A percentile compares a stretch with the other conserved stretches of the same genome.
Evolutionary conservation across 257 asterid species (phyloP).

Genomic region (Plantago major): DNA sequence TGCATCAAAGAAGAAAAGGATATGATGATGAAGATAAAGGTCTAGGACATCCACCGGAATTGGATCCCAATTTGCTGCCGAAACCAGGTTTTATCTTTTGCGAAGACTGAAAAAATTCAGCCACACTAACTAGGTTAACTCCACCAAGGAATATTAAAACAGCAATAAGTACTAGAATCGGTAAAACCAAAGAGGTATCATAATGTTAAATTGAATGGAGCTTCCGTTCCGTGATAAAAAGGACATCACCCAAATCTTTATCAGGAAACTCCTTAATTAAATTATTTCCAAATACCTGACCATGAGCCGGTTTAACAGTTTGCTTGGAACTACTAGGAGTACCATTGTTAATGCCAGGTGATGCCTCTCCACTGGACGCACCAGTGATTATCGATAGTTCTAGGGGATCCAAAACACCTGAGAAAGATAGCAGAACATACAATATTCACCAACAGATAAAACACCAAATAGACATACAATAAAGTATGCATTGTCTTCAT

Average conservation of each 20-base stretch:
- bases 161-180: background rate
- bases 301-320: slow-evolving; percentile 18
- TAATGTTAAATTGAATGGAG: slow-evolving; percentile 29
- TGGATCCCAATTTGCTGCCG: slow-evolving; percentile 38
- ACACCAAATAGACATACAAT: slow-evolving; percentile 7
- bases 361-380: slow-evolving; percentile 43
- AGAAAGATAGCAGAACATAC: slow-evolving; percentile 15
- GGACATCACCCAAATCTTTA: slow-evolving; percentile 22
- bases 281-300: slow-evolving; percentile 25
- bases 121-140: slow-evolving; percentile 15
- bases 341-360: slow-evolving; percentile 39
- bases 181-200: slow-evolving; percentile 33
- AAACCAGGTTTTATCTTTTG: slow-evolving; percentile 30
- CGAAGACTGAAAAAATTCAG: slow-evolving; percentile 40
- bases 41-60: slow-evolving; percentile 41
- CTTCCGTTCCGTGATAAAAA: slow-evolving; percentile 28
- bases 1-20: slow-evolving; percentile 41
- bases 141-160: slow-evolving; percentile 10
- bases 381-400: slow-evolving; percentile 80
- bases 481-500: slow-evolving; percentile 64
- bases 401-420: slow-evolving; percentile 83
- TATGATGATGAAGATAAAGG: slow-evolving; percentile 67
- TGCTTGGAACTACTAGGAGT: slow-evolving; percentile 26
- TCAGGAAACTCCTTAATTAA: slow-evolving; percentile 26
- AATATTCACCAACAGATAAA: slow-evolving; percentile 3